Conservation (phyloP, 768 basidiomycete species). For the Suillus occidentalis region DNA sequence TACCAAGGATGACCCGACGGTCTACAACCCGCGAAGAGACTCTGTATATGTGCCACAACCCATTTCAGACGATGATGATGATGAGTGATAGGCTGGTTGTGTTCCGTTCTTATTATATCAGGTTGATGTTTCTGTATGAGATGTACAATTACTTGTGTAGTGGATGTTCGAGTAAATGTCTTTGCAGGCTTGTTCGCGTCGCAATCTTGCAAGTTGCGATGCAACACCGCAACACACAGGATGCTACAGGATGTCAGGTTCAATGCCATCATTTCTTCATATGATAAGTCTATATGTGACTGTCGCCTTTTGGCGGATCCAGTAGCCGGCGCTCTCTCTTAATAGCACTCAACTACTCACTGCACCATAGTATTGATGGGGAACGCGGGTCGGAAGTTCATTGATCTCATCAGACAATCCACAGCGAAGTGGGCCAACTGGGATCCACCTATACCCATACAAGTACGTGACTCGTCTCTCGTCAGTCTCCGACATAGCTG, state of each 20-base stretch:
- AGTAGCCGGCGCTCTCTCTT: not conserved
- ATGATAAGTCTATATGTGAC: not conserved
- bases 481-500: too few species aligned
- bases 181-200: not conserved
- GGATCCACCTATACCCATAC: conserved; percentile 32
- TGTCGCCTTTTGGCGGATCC: not conserved
- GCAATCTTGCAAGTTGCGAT: not conserved
- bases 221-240: not conserved
- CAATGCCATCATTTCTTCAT: not conserved
- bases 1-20: not conserved
- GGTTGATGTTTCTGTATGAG: not conserved
- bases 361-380: conserved; percentile 4
- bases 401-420: conserved; percentile 26
- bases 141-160: not conserved
- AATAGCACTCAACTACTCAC: not conserved
- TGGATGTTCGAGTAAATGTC: not conserved
- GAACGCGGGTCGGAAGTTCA: conserved; percentile 25
- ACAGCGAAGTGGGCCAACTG: conserved; percentile 34
- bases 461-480: conserved; percentile 7
- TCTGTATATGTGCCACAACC: not conserved
- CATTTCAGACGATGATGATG: not conserved
- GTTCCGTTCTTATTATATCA: not conserved
- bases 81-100: not conserved
- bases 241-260: not conserved
- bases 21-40: not conserved